These are phyloP conservation scores for Candolleomyces eurysporus DNA, from an alignment of 768 basidiomycete species.

Conservation along the genomic window DNA sequence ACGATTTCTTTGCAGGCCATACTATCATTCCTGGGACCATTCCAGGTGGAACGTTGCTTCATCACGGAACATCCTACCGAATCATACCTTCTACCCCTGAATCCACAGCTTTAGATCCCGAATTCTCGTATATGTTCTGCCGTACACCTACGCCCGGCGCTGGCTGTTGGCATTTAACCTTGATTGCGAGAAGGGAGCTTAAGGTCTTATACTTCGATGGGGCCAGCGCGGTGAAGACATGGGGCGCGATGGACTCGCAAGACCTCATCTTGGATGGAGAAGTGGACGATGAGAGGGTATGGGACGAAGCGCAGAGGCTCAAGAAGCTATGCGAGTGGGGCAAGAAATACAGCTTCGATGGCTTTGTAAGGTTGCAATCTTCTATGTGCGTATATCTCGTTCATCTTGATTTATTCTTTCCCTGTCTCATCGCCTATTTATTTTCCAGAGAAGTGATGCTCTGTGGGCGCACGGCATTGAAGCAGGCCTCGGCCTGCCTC, in stretches of 20 bases:
- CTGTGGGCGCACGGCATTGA: conserved; percentile 45
- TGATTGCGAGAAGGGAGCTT: conserved; percentile 35
- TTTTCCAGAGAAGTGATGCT: too few species aligned
- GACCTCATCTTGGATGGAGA: conserved; percentile 35
- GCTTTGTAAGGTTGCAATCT: conserved; percentile 51
- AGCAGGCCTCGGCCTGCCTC: conserved; percentile 16
- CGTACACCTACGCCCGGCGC: conserved; percentile 11
- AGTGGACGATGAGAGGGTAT: conserved; percentile 24
- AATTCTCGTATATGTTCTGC: conserved; percentile 35
- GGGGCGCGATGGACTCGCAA: conserved; percentile 44
- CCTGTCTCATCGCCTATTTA: too few species aligned
- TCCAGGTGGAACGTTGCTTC: conserved; percentile 33
- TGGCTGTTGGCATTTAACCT: conserved; percentile 41
- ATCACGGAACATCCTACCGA: conserved; percentile 29
- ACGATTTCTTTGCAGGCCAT: conserved; percentile 23
- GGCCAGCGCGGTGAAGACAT: conserved; percentile 43
- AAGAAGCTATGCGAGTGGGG: conserved; percentile 42
- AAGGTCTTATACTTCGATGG: conserved; percentile 55
- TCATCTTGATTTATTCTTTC: too few species aligned
- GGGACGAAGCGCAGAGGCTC: conserved; percentile 36
- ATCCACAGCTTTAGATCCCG: conserved; percentile 10
- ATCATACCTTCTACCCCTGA: conserved; percentile 23
- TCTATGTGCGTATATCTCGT: conserved; percentile 38
- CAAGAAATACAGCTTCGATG: conserved; percentile 46
- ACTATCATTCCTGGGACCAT: conserved; percentile 31